phyloP scores from a whole-genome alignment of 2,329 filamentous ascomycete genomes.

The Alternaria tenuissima region DNA sequence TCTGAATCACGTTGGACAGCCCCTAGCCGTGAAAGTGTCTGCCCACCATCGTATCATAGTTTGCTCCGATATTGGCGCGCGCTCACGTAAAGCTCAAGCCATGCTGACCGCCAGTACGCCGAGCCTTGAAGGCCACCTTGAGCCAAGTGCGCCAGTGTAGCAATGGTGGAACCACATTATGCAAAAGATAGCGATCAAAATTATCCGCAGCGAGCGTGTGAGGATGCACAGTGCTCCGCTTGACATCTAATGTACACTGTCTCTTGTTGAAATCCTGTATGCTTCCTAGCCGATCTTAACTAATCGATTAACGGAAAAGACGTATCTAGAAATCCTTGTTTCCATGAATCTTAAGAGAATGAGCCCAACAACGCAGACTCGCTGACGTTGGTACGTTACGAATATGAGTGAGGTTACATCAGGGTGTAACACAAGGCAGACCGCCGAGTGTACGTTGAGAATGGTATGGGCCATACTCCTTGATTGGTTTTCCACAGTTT shows the following conservation, averaged over 20 bases:
- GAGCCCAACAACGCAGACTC: not conserved
- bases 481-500: not conserved
- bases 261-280: not conserved
- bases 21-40: not conserved
- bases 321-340: not conserved
- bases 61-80: not conserved
- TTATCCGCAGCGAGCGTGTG: not conserved
- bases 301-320: not conserved
- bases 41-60: not conserved
- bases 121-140: not conserved
- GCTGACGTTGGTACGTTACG: not conserved
- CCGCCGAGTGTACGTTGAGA: not conserved
- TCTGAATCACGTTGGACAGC: not conserved
- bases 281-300: not conserved
- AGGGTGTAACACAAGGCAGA: not conserved
- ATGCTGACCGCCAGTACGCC: not conserved
- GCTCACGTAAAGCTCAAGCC: not conserved
- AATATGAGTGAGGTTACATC: not conserved
- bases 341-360: not conserved
- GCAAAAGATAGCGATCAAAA: not conserved
- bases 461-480: not conserved
- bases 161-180: not conserved
- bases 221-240: not conserved
- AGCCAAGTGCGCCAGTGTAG: not conserved
- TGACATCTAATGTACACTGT: not conserved